Conservation (phyloP, 2,329 filamentous ascomycete genomes). For the Sporothrix protearum region DNA sequence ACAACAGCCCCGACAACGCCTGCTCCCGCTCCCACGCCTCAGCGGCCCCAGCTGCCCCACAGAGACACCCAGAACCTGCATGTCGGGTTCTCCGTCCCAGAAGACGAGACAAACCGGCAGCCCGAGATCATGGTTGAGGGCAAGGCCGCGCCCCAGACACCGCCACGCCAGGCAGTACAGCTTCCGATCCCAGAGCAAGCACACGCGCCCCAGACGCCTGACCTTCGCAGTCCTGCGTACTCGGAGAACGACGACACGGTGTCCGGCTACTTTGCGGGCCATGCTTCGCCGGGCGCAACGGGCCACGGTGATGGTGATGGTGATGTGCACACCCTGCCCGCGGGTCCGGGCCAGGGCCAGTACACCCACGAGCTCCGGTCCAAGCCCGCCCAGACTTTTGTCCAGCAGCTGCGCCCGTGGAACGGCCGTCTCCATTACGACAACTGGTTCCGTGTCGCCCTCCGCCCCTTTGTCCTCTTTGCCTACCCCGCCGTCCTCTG, state of each 20-base stretch:
- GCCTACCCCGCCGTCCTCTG: slow-evolving; percentile 86
- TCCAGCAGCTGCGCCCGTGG: slow-evolving; percentile 70
- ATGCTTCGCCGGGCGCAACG: not conserved
- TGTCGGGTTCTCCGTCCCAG: slow-evolving; percentile 53
- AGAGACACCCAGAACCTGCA: slow-evolving; percentile 40
- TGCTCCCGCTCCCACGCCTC: too few relatives aligned
- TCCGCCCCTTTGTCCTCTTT: slow-evolving; percentile 80
- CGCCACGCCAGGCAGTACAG: not conserved
- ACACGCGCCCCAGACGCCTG: not conserved
- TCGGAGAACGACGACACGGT: not conserved
- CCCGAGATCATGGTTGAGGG: not conserved
- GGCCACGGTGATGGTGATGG: too few relatives aligned
- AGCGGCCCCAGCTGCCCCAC: slow-evolving; percentile 1
- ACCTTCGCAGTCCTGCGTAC: not conserved
- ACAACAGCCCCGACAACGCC: not conserved
- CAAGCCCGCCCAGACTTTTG: slow-evolving; percentile 65
- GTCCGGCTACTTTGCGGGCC: not conserved
- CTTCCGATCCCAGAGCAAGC: not conserved
- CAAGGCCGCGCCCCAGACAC: not conserved
- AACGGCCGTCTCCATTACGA: slow-evolving; percentile 75
- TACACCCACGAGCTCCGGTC: slow-evolving; percentile 71
- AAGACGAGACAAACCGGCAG: not conserved
- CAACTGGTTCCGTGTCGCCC: slow-evolving; percentile 72
- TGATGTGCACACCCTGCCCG: too few relatives aligned
- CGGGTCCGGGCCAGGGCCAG: not conserved